Evolutionary conservation across 2,329 filamentous ascomycete species (phyloP), one percentile per base, ranked within the genome.

Genomic region (Aspergillus sp.): DNA sequence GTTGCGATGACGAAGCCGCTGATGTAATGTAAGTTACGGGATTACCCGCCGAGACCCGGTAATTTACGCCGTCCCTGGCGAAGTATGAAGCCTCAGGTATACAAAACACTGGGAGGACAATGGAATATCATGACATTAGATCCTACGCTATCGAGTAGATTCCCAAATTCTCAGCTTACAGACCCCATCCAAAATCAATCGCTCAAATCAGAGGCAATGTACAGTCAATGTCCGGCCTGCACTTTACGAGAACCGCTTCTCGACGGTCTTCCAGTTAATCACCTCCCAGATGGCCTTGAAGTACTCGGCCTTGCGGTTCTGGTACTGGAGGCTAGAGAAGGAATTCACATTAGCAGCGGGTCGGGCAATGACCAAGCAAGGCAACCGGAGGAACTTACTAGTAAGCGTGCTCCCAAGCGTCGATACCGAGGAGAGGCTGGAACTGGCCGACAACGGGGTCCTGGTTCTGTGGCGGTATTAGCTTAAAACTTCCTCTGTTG

Each of bases 231-330:
- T 14, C 31, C 49, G 3, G 36, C 7, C 36, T 7, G 5, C 49
- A 26, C 26, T 29, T 12, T 32, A 53, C 31, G 51, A 39, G 73
- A 91, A 92, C 65, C 91, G 86, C 83, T 88, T 87, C 76, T 90
- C 88, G 49, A 92, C 93, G 32, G 90, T 86, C 85, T 92, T 92
- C 93, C 93, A 97, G 87, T 96, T 96, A 77, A 96, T 82, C 53
- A 96, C 92, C 68, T 96, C 91, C 93, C 93, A 96, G 75, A 96
- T 90, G 60, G 91, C 91, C 71, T 85, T 85, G 79, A 96, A 96
- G 84, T 96, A 96, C 82, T 96, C 92, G 59, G 90, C 92, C 87
- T 96, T 96, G 78, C 92, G 89, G 84, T 96, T 96, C 86, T 96
- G 86, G 81, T 96, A 96, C 82, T 96, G 91, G 63, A 96, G 84